Conservation (phyloP, 148 eudicot species). For the Amaranthus hypochondriacus region DNA sequence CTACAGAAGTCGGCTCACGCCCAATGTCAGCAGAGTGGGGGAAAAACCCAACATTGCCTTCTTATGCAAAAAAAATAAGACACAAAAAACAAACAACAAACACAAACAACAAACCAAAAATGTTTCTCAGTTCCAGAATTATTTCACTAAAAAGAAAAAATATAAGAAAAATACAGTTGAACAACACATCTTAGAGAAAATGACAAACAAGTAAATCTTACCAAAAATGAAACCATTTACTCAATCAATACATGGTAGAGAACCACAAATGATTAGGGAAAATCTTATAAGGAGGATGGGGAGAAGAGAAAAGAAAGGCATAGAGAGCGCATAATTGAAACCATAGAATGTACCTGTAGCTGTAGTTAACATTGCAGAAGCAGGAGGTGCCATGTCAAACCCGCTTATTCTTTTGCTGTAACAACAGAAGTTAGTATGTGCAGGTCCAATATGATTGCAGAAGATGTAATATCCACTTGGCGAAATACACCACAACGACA, state of each 20-base stretch:
- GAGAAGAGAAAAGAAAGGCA: not conserved
- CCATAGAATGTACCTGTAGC: slow-evolving; percentile 51
- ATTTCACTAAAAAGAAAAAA: slow-evolving; percentile 35
- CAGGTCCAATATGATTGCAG: not conserved
- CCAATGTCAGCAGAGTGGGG: slow-evolving; percentile 99
- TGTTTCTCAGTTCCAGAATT: slow-evolving; percentile 77
- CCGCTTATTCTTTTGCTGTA: slow-evolving; percentile 98
- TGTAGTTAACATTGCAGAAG: slow-evolving; percentile 69
- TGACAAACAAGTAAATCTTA: slow-evolving; percentile 44
- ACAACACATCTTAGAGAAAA: slow-evolving; percentile 20
- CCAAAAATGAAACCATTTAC: slow-evolving; percentile 31
- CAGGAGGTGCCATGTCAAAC: slow-evolving; percentile 99
- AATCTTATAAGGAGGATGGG: not conserved
- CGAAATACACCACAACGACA: not conserved
- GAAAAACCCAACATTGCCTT: slow-evolving; percentile 99
- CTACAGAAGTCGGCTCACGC: slow-evolving; percentile 98
- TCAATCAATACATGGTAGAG: not conserved
- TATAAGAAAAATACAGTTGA: slow-evolving; percentile 9
- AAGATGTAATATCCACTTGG: not conserved
- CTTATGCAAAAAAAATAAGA: slow-evolving; percentile 84
- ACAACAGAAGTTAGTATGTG: slow-evolving; percentile 17
- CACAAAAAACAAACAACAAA: slow-evolving; percentile 92
- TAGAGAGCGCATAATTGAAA: not conserved
- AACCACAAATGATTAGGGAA: not conserved
- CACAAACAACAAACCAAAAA: slow-evolving; percentile 79